Evolutionary conservation across 441 rosid species (phyloP), one percentile per base, ranked within the genome.

Genomic region (Gossypium davidsonii): DNA sequence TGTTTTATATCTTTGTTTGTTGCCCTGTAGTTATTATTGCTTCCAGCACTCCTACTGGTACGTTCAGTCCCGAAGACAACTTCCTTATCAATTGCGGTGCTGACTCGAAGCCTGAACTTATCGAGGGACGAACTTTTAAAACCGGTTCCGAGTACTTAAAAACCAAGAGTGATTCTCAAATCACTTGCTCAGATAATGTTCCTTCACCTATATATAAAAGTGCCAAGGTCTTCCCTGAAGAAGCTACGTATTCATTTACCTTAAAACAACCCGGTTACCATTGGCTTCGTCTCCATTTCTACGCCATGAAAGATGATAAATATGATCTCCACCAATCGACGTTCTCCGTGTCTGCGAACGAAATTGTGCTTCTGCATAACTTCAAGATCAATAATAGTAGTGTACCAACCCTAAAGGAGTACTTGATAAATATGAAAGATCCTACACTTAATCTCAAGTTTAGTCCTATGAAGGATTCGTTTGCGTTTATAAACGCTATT

Each of bases 271-370:
- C 89, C 0, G 95, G 98, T 18, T 88, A 84, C 81, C 95, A 91
- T 79, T 89, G 96, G 92, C 83, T 90, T 67, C 89, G 96, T 1
- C 87, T 90, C 18, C 90, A 95, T 81, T 90, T 92, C 78, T 88
- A 57, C 66, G 85, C 91, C 1, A 17, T 89, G 57, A 83, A 83
- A 6, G 80, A 78, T 73, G 53, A 82, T 21, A 67, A 76, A 49
- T 83, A 79, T 53, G 87, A 93, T 76, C 91, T 89, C 57, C 82
- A 68, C 48, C 79, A 78, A 9, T 80, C 95, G 0, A 78, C 86
- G 0, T 90, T 95, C 64, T 75, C 85, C 0, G 92, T 90, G 21
- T 10, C 79, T 2, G 84, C 96, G 0, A 86, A 83, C 52, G 83
- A 87, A 67, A 77, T 79, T 77, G 89, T 87, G 53, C 91, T 95